Percentiles rank a stretch among this genome's conserved stretches.
These are phyloP conservation scores for Fallopia convolvulus DNA, from an alignment of 148 eudicot species.

Conservation along the genomic window DNA sequence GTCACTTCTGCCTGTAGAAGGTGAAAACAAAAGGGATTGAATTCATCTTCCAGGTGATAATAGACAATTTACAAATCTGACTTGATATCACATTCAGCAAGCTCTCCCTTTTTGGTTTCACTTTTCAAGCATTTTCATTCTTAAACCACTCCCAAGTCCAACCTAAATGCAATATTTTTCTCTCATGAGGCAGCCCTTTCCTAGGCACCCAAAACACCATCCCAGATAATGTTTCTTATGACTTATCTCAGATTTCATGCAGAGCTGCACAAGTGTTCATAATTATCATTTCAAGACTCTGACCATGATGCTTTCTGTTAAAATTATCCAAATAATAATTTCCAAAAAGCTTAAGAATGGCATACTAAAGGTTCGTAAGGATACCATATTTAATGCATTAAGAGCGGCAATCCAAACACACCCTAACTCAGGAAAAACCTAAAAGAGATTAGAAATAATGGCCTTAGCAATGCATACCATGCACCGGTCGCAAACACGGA, in stretches of 20 bases:
- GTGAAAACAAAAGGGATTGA: background rate
- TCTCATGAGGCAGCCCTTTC: background rate
- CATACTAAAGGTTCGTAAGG: no score
- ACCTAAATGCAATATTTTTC: background rate
- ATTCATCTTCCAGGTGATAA: background rate
- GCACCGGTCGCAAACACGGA: slow-evolving; percentile 94
- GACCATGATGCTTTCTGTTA: background rate
- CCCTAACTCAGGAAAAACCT: background rate
- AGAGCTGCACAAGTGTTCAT: background rate
- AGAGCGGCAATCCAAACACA: no score
- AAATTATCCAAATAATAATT: background rate
- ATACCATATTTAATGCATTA: no score
- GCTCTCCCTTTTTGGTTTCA: background rate
- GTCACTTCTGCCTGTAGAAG: slow-evolving; percentile 70
- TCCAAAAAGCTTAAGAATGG: background rate
- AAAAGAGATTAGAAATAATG: background rate
- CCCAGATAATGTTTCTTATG: background rate
- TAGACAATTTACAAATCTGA: background rate
- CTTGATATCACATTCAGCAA: background rate
- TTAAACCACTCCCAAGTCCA: background rate
- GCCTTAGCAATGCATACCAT: slow-evolving; percentile 42
- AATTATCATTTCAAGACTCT: background rate
- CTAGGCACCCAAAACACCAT: background rate
- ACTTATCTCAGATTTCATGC: background rate
- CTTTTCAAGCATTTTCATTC: background rate